A percentile compares a stretch with the other conserved stretches of the same genome.
Evolutionary conservation across 2,329 filamentous ascomycete genomes (phyloP).

Genomic region (Cladophialophora immunda): DNA sequence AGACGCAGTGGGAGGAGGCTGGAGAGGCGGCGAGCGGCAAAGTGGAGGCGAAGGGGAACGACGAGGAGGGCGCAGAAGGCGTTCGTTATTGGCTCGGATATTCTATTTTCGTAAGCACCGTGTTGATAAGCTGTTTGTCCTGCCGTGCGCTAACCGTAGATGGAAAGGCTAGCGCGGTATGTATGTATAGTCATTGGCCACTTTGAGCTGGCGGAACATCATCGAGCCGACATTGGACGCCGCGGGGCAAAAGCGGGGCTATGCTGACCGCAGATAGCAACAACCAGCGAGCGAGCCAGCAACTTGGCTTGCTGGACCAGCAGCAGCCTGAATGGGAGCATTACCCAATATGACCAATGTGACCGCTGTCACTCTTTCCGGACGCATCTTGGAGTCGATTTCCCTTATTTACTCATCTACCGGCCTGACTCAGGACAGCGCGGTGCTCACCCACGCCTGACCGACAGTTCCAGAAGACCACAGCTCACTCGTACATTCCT

Average conservation of each 20-base stretch:
- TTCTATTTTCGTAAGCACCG: conserved; percentile 7
- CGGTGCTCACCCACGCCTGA: neutral
- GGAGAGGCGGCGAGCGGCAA: neutral
- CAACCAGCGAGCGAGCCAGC: too few relatives aligned
- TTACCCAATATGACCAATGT: neutral
- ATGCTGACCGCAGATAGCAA: conserved; percentile 29
- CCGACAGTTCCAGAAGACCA: neutral
- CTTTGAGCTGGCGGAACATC: conserved; percentile 2
- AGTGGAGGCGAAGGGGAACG: neutral
- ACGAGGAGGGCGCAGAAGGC: conserved; percentile 4
- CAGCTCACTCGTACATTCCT: neutral
- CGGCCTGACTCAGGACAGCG: too few relatives aligned
- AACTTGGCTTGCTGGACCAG: too few relatives aligned
- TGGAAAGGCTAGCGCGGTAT: neutral
- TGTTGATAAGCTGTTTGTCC: conserved; percentile 14
- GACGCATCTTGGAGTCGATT: too few relatives aligned
- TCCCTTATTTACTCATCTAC: too few relatives aligned
- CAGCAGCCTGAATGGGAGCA: neutral
- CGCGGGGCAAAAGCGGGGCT: conserved; percentile 13
- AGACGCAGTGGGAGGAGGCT: neutral
- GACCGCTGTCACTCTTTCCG: neutral
- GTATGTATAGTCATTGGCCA: conserved; percentile 18
- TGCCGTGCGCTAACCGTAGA: neutral
- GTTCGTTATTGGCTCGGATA: neutral
- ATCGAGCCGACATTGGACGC: conserved; percentile 15